phyloP scores from a whole-genome alignment of 2,329 filamentous ascomycete genomes.

The Aaosphaeria pasadenensis region DNA sequence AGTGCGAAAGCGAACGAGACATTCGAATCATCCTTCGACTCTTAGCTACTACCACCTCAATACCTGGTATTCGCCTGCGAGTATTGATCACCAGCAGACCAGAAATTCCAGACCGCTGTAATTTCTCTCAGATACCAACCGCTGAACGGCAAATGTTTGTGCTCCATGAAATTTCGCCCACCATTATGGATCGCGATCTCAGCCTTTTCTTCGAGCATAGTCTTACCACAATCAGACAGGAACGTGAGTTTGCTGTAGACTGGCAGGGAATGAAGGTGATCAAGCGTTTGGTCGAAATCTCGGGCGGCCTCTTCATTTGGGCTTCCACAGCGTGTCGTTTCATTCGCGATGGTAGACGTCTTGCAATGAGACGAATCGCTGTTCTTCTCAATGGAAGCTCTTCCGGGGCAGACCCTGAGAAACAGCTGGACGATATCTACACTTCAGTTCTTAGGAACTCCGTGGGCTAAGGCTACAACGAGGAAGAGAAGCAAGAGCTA shows the following conservation, averaged over 20 bases:
- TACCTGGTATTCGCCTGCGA: slow-evolving; percentile 5
- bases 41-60: background rate
- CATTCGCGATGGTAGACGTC: slow-evolving; percentile 6
- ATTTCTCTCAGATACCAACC: slow-evolving; percentile 7
- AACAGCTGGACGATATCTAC: background rate
- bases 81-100: slow-evolving; percentile 17
- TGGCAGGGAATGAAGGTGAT: slow-evolving; percentile 16
- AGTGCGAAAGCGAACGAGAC: slow-evolving; percentile 16
- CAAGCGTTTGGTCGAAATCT: slow-evolving; percentile 16
- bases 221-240: background rate
- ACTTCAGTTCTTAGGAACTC: background rate
- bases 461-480: background rate
- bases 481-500: background rate
- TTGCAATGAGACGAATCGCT: slow-evolving; percentile 3
- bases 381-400: slow-evolving; percentile 2
- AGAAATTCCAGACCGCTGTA: slow-evolving; percentile 11
- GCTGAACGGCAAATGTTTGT: slow-evolving; percentile 7
- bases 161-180: slow-evolving; percentile 10
- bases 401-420: background rate
- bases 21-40: slow-evolving; percentile 3
- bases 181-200: slow-evolving; percentile 14
- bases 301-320: slow-evolving; percentile 35
- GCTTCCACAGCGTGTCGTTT: slow-evolving; percentile 25
- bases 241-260: slow-evolving; percentile 2
- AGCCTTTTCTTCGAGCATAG: slow-evolving; percentile 7